phyloP scores from a whole-genome alignment of 441 rosid genomes.

The Mallotus repandus region DNA sequence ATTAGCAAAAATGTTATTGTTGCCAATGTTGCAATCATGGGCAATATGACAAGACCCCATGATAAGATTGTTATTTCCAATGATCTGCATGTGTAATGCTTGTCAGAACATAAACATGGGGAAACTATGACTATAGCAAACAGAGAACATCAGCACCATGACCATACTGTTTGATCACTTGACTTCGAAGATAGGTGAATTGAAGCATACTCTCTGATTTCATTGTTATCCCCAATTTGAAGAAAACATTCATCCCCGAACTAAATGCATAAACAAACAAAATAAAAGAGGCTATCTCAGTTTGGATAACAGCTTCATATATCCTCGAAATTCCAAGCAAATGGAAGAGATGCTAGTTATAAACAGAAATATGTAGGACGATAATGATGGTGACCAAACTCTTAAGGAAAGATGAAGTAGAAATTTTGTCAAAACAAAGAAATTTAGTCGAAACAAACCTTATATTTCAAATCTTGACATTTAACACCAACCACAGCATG shows the following conservation, averaged over 20 bases:
- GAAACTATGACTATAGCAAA: background rate
- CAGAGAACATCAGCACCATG: background rate
- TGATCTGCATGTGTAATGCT: slow-evolving; percentile 47
- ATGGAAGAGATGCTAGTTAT: too few species aligned
- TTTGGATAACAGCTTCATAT: background rate
- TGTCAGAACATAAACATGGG: slow-evolving; percentile 17
- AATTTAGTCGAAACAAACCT: slow-evolving; percentile 39
- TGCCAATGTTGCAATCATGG: slow-evolving; percentile 90
- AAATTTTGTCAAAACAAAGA: slow-evolving; percentile 15
- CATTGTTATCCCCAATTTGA: slow-evolving; percentile 78
- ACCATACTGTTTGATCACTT: slow-evolving; percentile 62
- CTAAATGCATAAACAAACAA: slow-evolving; percentile 33
- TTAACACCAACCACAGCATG: slow-evolving; percentile 84
- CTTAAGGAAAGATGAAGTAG: background rate
- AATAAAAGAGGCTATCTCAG: background rate
- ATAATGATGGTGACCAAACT: background rate
- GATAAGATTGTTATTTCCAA: slow-evolving; percentile 81
- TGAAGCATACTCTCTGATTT: slow-evolving; percentile 80
- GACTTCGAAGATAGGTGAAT: slow-evolving; percentile 88
- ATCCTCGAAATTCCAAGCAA: too few species aligned
- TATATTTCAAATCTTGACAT: slow-evolving; percentile 92
- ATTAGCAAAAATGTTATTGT: slow-evolving; percentile 83
- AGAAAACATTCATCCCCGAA: slow-evolving; percentile 78
- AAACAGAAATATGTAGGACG: background rate
- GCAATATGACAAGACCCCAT: slow-evolving; percentile 99